A percentile compares a stretch with the other conserved stretches of the same genome.
phyloP scores from a whole-genome alignment of 192 early-diverging fungal species.

The Phycomyces blakesleeanus region DNA sequence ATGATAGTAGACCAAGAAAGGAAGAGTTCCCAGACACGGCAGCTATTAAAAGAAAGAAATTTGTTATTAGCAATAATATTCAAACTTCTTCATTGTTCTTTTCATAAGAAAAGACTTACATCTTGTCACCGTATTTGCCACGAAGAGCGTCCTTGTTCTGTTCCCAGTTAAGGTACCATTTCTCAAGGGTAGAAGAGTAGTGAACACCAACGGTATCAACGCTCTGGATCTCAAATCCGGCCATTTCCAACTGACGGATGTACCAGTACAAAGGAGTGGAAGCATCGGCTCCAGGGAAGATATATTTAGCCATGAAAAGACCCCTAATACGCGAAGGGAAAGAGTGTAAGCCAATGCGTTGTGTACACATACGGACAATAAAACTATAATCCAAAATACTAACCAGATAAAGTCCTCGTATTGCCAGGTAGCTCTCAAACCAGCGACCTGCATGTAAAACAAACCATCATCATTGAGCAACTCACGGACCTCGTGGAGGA shows the following conservation, averaged over 20 bases:
- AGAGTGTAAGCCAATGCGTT: neutral
- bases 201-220: slow-evolving; percentile 93
- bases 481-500: slow-evolving; percentile 87
- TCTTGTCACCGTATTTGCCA: slow-evolving; percentile 83
- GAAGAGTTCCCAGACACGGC: slow-evolving; percentile 97
- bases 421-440: slow-evolving; percentile 71
- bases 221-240: slow-evolving; percentile 90
- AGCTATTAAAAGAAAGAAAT: slow-evolving; percentile 5
- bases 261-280: slow-evolving; percentile 96
- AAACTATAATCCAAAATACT: neutral
- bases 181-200: slow-evolving; percentile 92
- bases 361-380: neutral
- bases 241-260: slow-evolving; percentile 85
- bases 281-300: slow-evolving; percentile 98
- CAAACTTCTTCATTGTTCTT: slow-evolving; percentile 6
- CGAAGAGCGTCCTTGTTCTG: slow-evolving; percentile 83
- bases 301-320: slow-evolving; percentile 98
- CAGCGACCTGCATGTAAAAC: slow-evolving; percentile 98
- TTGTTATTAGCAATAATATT: slow-evolving; percentile 9
- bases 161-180: slow-evolving; percentile 99
- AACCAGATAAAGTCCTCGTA: slow-evolving; percentile 64
- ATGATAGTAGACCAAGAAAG: slow-evolving; percentile 95
- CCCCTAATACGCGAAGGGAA: slow-evolving; percentile 51
- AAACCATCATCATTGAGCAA: slow-evolving; percentile 97
- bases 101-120: slow-evolving; percentile 44